These are phyloP conservation scores for Acrocalymma vagum DNA, from an alignment of 2,329 filamentous ascomycete species.

Conservation along the genomic window DNA sequence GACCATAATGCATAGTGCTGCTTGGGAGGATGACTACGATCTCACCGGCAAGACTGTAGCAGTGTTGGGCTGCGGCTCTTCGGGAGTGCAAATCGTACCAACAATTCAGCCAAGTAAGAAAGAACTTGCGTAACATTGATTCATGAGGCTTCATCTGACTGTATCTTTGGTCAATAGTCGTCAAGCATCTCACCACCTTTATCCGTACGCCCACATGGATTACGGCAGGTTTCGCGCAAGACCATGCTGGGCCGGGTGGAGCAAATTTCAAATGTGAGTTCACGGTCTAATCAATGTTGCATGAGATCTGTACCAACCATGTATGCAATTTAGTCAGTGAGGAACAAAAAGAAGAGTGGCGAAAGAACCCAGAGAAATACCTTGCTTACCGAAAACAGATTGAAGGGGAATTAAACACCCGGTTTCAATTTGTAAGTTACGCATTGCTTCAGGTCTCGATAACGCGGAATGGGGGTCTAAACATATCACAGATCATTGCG, in stretches of 20 bases:
- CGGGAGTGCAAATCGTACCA: constrained; percentile 4
- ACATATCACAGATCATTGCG: neutral
- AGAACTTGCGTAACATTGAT: neutral
- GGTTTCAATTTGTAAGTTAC: constrained; percentile 1
- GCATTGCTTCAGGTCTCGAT: too few relatives aligned
- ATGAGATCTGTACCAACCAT: constrained; percentile 56
- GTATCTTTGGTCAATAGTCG: constrained; percentile 40
- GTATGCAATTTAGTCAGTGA: constrained; percentile 60
- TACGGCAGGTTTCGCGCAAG: constrained; percentile 46
- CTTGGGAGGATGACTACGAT: constrained; percentile 45
- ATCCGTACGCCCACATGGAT: constrained; percentile 67
- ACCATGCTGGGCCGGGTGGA: constrained; percentile 54
- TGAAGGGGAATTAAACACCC: neutral
- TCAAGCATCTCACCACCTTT: constrained; percentile 58
- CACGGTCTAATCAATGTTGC: constrained; percentile 35
- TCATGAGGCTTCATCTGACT: neutral
- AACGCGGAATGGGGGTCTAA: neutral
- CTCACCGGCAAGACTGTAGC: constrained; percentile 46
- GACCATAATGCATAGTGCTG: constrained; percentile 50
- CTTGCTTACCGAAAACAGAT: constrained; percentile 10
- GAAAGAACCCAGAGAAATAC: constrained; percentile 51
- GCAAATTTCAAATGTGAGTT: constrained; percentile 38
- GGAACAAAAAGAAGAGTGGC: constrained; percentile 62
- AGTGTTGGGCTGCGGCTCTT: constrained; percentile 47
- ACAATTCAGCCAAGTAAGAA: neutral